These are phyloP conservation scores for Xylaria nigripes DNA, from an alignment of 495 filamentous ascomycete species.

Conservation along the genomic window DNA sequence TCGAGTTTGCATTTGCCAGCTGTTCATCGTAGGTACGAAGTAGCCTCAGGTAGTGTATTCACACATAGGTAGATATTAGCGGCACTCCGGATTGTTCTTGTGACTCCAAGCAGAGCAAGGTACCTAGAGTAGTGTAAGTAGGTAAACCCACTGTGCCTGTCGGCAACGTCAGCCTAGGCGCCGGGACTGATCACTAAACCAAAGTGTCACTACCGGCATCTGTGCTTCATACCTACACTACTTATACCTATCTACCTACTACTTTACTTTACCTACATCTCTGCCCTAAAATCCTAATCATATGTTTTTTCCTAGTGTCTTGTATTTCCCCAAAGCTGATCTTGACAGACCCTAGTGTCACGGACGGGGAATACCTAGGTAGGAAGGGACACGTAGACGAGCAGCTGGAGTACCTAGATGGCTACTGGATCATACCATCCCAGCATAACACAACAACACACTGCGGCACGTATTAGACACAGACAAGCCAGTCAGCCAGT, in stretches of 20 bases:
- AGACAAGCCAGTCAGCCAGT: slow-evolving; percentile 8
- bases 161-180: neutral
- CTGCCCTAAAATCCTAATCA: slow-evolving; percentile 4
- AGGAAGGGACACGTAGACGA: slow-evolving; percentile 5
- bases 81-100: no score
- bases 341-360: slow-evolving; percentile 5
- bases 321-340: slow-evolving; percentile 6
- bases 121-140: neutral
- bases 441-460: slow-evolving; percentile 4
- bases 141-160: no score
- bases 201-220: neutral
- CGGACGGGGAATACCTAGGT: slow-evolving; percentile 6
- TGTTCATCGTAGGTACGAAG: no score
- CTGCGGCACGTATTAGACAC: slow-evolving; percentile 5
- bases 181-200: neutral
- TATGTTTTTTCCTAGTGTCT: slow-evolving; percentile 8
- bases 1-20: neutral
- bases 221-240: no score
- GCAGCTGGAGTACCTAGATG: slow-evolving; percentile 7
- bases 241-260: no score
- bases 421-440: slow-evolving; percentile 6
- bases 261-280: no score
- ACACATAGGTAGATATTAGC: no score
- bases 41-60: no score
- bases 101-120: neutral